Base-by-base conservation (phyloP, 768 basidiomycete species). In the Candolleomyces aberdarensis region DNA sequence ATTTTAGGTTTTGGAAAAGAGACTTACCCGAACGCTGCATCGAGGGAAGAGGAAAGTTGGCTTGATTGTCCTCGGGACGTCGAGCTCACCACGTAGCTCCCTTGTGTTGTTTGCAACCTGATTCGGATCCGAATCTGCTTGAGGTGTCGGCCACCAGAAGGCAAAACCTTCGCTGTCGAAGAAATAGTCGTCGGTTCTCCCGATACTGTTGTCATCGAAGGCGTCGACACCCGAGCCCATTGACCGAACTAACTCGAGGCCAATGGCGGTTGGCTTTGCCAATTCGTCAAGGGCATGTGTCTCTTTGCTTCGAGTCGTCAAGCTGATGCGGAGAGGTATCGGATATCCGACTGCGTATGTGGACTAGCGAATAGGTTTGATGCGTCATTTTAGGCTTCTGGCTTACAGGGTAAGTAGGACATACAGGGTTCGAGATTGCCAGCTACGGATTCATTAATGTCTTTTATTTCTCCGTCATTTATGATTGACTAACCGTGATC, bases 271-370 rank as follows among this genome's bases (percentile, higher is more conserved):
- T 0, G 80, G 76, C 22, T 65, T 71, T 14, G 81, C 72, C 7
- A 86, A 74, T 4, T 83, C 65, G 61, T 85, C 83, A 8, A 86
- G 74, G 0, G 80, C 81, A n/a, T 81, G 80, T 11, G 73, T 64
- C 66, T 85, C 81, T 2, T 68, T 62, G 26, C 26, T 26, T 3
- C 26, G 26, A 26, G 80, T 74, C 22, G 65, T 72, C 36, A 86
- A 63, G 3, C 80, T 81, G n/a, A 86, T 60, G 46, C 72, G 68
- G 8, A 87, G 68, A 10, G 84, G 84, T 5, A 86, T 75, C 0
- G 79, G 76, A 8, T 81, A 79, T 7, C 82, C 83, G n/a, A 79
- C 67, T 13, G 83, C 76, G 67, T 78, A 85, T 5, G 53, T 55
- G 14, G 39, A 3, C 53, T 55, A 36, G 9, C 6, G 11, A 22